phyloP scores from a whole-genome alignment of 2,329 filamentous ascomycete species.

The Colletotrichum falcatum region DNA sequence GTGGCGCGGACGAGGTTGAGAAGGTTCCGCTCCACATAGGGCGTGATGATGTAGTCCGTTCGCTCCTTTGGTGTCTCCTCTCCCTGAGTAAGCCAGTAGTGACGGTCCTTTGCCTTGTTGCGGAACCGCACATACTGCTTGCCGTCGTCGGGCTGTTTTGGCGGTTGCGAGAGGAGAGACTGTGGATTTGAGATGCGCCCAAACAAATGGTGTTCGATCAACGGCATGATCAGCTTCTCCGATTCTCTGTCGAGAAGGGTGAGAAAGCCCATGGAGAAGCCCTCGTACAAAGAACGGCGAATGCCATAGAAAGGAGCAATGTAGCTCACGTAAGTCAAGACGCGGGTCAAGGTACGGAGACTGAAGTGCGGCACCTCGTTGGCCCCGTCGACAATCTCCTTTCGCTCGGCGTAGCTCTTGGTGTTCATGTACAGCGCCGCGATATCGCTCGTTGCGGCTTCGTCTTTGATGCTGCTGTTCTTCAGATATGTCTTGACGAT shows the following conservation, averaged over 20 bases:
- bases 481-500: constrained; percentile 92
- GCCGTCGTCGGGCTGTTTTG: constrained; percentile 81
- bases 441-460: constrained; percentile 82
- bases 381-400: constrained; percentile 90
- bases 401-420: constrained; percentile 83
- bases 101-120: constrained; percentile 71
- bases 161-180: constrained; percentile 81
- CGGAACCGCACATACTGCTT: constrained; percentile 83
- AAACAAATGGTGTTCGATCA: constrained; percentile 85
- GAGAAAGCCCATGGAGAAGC: constrained; percentile 97
- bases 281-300: constrained; percentile 89
- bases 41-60: constrained; percentile 94
- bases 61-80: constrained; percentile 75
- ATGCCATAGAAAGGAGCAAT: constrained; percentile 88
- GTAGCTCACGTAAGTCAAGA: constrained; percentile 87
- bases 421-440: constrained; percentile 90
- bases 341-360: constrained; percentile 90
- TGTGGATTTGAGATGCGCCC: constrained; percentile 75
- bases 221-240: constrained; percentile 79
- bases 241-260: constrained; percentile 88
- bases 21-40: constrained; percentile 93
- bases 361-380: constrained; percentile 98
- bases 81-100: constrained; percentile 92
- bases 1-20: constrained; percentile 94
- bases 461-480: constrained; percentile 75